Evolutionary conservation across 129 eudicot species (phyloP), one percentile per base, ranked within the genome.

Genomic region (Flaveria brownii): DNA sequence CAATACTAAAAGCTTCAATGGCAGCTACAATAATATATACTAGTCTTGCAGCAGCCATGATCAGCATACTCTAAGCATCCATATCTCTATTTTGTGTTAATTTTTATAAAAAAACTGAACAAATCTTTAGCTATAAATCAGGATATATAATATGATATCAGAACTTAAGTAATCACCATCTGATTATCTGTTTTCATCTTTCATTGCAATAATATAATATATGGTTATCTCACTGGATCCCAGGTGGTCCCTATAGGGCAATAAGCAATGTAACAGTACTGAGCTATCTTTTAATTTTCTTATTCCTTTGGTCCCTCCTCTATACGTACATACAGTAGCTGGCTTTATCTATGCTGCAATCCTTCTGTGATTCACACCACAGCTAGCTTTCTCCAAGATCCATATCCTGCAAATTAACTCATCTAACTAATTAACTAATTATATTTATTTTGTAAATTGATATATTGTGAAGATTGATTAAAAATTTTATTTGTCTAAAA

Each of bases 221-320:
- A 64, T 20, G 56, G 71, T 70, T 59, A 47, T 47, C 50, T 16
- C 17, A 15, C 41, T 36, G 41, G 41, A 36, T 36, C 41, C 7
- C 41, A 65, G 42, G 80, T 74, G 80, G 84, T 80, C 80, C 80
- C 59, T 4, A 2, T 43, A 59, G 71, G 56, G 84, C 71, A 80
- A 74, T 80, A 80, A 80, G 84, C 80, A 74, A 74, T 74, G 36
- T 36, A 80, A 74, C 71, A 67, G 65, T 68, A 63, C 68, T 63
- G 84, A 42, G 55, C 68, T 67, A 80, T 74, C 76, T 68, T 74
- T 80, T 14, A 55, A 80, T 17, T 45, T 78, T 63, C 84, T 56
- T 80, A 74, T 80, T 80, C 80, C 22, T 80, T 80, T 80, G 84
- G 84, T 80, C 84, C 84, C 80, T 80, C 80, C 64, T 74, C 80